Evolutionary conservation across 2,329 filamentous ascomycete species (phyloP).

Genomic region (Ophiostoma australiae): DNA sequence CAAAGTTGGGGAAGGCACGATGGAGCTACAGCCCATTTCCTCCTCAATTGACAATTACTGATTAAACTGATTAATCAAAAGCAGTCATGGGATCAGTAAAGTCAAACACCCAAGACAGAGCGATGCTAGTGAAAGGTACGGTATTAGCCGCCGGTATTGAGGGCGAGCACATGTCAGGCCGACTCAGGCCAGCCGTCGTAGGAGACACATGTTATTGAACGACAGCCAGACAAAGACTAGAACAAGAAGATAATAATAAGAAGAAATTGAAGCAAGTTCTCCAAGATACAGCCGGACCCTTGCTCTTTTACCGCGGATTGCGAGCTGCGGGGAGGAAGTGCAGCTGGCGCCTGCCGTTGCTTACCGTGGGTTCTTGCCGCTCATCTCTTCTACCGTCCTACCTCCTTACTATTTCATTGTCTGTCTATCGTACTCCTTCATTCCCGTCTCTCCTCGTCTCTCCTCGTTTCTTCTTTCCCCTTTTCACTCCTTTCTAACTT

Average conservation of each 20-base stretch:
- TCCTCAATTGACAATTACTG: too few species aligned
- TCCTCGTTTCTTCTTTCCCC: background rate
- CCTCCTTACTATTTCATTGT: background rate
- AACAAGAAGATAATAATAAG: background rate
- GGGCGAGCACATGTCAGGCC: background rate
- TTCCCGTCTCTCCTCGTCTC: background rate
- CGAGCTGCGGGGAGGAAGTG: background rate
- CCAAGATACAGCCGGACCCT: background rate
- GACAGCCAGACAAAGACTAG: background rate
- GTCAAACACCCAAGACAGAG: background rate
- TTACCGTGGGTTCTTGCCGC: background rate
- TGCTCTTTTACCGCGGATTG: background rate
- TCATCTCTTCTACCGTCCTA: background rate
- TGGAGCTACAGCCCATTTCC: background rate
- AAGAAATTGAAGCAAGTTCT: background rate
- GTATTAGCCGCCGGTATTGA: background rate
- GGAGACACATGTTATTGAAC: background rate
- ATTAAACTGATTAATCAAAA: too few species aligned
- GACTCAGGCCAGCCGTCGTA: background rate
- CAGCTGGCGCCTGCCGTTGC: background rate
- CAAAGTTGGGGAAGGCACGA: constrained; percentile 5
- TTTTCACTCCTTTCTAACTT: background rate
- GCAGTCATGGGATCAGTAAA: background rate
- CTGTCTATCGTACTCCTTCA: background rate
- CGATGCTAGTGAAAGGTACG: background rate